Base-by-base conservation (phyloP, 352 stramenopile species). In the Globisporangium polare region DNA sequence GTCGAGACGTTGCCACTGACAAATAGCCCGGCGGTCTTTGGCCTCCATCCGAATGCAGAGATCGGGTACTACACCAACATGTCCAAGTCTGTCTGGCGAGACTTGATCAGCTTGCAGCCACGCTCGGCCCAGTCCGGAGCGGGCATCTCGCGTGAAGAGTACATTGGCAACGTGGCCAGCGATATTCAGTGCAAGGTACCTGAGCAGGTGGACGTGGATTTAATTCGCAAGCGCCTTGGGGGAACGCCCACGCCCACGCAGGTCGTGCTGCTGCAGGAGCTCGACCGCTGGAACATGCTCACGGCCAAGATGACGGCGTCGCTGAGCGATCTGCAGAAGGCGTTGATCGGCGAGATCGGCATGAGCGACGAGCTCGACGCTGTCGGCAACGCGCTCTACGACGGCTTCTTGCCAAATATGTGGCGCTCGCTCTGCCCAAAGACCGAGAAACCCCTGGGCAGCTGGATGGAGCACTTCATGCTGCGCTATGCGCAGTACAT, bases 31-130 rank as follows among this genome's bases (percentile, higher is more conserved):
- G 94, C 93, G 0, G 95, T 98, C 12, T 98, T 98, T 83, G 95
- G 95, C 0, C 78, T 98, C 17, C 94, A 98, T 63, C 90, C 95
- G 15, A 98, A 98, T 66, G 95, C 95, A 3, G 95, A 98, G 75
- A 98, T 98, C 58, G 90, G 91, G 17, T 98, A 98, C 75, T 97
- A 97, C 66, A 98, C 84, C 24, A 97, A 97, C 64, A 96, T 96
- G 75, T 97, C 92, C 57, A 98, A 97, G 74, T 87, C 76, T 3
- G 94, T 98, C 35, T 98, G 93, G 92, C 77, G 82, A 9, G 90
- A 98, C 63, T 67, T 98, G 4, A 97, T 98, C 58, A 89, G 75
- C 18, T 67, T 98, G 6, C 95, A 98, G 71, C 94, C 95, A 3
- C 82, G 92, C 2, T 94, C 84, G 0, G 83, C 85, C 3, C 74